These are phyloP conservation scores for Papiliotrema flavescens DNA, from an alignment of 1,284 basidiomycete species.

Conservation along the genomic window DNA sequence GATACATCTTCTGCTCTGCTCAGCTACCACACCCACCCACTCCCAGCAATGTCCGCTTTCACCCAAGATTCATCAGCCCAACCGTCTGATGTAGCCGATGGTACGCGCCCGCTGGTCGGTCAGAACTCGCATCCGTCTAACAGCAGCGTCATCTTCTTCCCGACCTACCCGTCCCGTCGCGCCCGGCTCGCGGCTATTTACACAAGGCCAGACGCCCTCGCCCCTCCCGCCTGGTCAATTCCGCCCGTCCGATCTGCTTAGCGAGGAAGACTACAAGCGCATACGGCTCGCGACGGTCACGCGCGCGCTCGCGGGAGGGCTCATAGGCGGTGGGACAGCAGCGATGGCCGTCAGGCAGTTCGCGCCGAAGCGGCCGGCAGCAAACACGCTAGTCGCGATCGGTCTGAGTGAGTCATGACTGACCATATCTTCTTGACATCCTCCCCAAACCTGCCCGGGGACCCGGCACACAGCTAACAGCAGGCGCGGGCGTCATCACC, in stretches of 20 bases:
- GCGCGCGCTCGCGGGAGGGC: background rate
- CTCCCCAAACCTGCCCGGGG: background rate
- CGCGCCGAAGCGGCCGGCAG: background rate
- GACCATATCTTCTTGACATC: background rate
- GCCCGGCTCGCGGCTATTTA: no score
- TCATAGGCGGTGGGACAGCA: background rate
- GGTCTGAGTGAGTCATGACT: background rate
- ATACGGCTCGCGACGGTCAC: background rate
- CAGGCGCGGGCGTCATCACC: background rate
- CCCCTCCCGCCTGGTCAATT: background rate
- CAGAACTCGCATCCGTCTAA: no score
- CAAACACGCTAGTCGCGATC: background rate
- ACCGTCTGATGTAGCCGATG: no score
- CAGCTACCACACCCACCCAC: no score
- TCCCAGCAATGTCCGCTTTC: no score
- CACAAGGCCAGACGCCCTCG: background rate
- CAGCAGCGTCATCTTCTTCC: no score
- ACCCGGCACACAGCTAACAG: background rate
- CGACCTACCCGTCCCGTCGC: no score
- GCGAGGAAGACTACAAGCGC: conserved; percentile 5
- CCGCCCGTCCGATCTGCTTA: conserved; percentile 4
- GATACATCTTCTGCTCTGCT: no score
- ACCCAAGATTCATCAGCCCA: no score
- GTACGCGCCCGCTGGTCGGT: no score
- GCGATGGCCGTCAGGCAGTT: conserved; percentile 3